Percentiles rank a stretch among this genome's conserved stretches.
Conservation (phyloP, 148 eudicot species). For the Cornus kousa region DNA sequence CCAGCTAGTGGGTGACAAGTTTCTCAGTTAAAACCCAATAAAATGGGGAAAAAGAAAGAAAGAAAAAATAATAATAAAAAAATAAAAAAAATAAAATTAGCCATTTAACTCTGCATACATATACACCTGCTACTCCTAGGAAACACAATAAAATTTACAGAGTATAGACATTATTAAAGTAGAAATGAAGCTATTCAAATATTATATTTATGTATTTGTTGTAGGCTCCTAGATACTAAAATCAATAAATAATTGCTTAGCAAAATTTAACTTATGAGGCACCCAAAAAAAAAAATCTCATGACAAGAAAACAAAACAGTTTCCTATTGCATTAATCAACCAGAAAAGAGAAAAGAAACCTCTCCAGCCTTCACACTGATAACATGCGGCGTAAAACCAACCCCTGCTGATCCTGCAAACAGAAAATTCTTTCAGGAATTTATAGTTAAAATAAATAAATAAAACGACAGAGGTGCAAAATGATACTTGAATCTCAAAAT, state of each 20-base stretch:
- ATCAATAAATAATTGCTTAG: not conserved
- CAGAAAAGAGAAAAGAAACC: slow-evolving; percentile 21
- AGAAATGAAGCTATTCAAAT: too few relatives aligned
- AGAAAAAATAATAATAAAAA: too few relatives aligned
- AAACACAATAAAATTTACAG: too few relatives aligned
- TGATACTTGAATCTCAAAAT: not conserved
- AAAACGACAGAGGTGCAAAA: not conserved
- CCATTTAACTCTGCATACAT: not conserved
- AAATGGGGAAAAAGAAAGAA: too few relatives aligned
- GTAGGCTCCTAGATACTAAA: not conserved
- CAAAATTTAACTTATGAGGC: not conserved
- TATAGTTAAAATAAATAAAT: not conserved
- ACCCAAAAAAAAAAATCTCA: not conserved
- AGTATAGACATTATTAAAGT: too few relatives aligned
- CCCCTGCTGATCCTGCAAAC: slow-evolving; percentile 48
- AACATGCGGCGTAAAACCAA: slow-evolving; percentile 54
- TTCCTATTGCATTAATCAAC: not conserved
- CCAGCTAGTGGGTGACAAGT: not conserved
- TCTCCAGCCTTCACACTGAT: slow-evolving; percentile 50
- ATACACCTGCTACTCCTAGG: not conserved
- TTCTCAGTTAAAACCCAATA: not conserved
- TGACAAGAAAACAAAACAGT: not conserved
- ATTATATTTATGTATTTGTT: too few relatives aligned
- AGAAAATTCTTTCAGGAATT: not conserved
- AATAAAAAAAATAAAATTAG: not conserved